phyloP scores from a whole-genome alignment of 257 asterid genomes.

The Nicotiana tomentosiformis region DNA sequence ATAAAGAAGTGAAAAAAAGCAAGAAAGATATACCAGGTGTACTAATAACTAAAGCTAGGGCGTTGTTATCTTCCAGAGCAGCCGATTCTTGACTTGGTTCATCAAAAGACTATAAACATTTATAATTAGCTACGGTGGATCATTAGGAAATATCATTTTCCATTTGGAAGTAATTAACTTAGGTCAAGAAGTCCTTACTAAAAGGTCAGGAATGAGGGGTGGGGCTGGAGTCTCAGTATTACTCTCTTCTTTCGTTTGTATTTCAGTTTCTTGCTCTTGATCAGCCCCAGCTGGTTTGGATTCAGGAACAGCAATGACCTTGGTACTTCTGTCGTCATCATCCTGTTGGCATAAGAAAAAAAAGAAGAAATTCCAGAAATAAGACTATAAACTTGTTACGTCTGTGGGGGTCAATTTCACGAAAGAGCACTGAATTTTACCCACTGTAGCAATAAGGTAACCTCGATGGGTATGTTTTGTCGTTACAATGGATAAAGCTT shows the following conservation, averaged over 20 bases:
- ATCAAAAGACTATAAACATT: conserved; percentile 48
- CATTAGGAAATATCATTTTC: background rate
- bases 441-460: no score
- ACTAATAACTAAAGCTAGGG: conserved; percentile 20
- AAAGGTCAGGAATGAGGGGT: conserved; percentile 47
- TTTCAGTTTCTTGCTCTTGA: conserved; percentile 19
- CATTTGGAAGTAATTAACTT: background rate
- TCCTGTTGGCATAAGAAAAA: conserved; percentile 29
- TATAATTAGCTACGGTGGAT: background rate
- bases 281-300: conserved; percentile 21
- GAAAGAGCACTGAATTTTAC: no score
- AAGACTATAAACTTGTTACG: background rate
- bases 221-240: conserved; percentile 24
- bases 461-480: no score
- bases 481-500: no score
- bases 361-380: background rate
- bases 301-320: conserved; percentile 24
- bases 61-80: conserved; percentile 15
- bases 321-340: conserved; percentile 22
- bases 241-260: conserved; percentile 17
- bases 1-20: background rate
- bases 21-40: conserved; percentile 25
- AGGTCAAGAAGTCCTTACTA: conserved; percentile 35
- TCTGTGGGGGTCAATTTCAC: background rate
- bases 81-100: conserved; percentile 45